A percentile compares a stretch with the other conserved stretches of the same genome.
phyloP scores from a whole-genome alignment of 1,139 yeast species.

The Nakaseomyces glabratus region DNA sequence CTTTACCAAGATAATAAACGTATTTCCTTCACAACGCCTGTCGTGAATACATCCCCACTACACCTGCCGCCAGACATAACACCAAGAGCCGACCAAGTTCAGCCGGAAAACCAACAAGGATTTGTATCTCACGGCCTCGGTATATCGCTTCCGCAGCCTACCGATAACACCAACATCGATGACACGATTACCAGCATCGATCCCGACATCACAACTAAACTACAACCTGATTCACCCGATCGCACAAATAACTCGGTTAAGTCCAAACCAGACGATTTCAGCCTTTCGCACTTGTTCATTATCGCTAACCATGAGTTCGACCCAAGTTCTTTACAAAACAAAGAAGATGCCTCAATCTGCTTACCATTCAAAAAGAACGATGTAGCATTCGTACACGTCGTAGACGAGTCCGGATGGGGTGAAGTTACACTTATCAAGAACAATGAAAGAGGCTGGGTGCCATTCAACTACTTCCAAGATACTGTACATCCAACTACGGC shows the following conservation, averaged over 20 bases:
- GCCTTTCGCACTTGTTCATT: constrained; percentile 29
- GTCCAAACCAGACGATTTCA: too few species aligned
- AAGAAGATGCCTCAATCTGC: constrained; percentile 68
- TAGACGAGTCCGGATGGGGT: constrained; percentile 96
- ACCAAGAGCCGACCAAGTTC: too few species aligned
- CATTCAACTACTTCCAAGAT: constrained; percentile 82
- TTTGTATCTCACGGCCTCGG: too few species aligned
- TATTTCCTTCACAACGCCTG: constrained; percentile 1
- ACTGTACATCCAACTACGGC: constrained; percentile 29
- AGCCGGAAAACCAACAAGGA: too few species aligned
- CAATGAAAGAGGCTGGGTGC: constrained; percentile 89
- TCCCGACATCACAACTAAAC: too few species aligned
- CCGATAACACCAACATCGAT: too few species aligned
- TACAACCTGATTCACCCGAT: too few species aligned
- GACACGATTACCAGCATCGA: too few species aligned
- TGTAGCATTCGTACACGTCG: constrained; percentile 76
- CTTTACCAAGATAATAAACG: too few species aligned
- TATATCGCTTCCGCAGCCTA: too few species aligned
- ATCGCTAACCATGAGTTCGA: constrained; percentile 72
- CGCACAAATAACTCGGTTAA: too few species aligned
- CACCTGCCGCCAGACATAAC: too few species aligned
- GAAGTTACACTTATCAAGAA: constrained; percentile 75
- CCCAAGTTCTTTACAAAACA: constrained; percentile 53
- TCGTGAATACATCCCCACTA: constrained; percentile 3
- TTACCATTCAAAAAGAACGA: constrained; percentile 74